Evolutionary conservation across 257 asterid species (phyloP), one percentile per base, ranked within the genome.

Genomic region (Solanum tacnaense): DNA sequence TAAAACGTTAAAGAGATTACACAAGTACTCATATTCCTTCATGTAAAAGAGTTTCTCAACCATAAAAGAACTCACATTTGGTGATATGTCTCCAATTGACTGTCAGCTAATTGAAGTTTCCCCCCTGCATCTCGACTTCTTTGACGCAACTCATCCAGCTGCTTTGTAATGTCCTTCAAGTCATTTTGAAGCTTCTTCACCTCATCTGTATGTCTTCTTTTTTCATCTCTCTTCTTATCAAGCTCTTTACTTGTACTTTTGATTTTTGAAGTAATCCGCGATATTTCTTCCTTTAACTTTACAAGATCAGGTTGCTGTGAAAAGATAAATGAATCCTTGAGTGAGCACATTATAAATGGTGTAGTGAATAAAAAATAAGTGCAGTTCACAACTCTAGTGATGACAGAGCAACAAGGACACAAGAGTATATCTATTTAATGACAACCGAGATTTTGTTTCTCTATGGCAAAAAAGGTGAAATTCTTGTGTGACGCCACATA

Each of bases 251-350:
- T 89, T 1, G 98, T 94, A 90, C 93, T 95, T 92, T 92, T 96
- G 76, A 96, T 92, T 90, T 96, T 95, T 88, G 95, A 92, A 90
- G 89, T 89, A 90, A 97, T 88, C 88, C 99, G 98, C 58, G 94
- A 91, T 44, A 92, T 88, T 93, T 96, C 98, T 93, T 97, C 99
- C 93, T 95, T 96, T 84, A 94, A 90, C 89, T 92, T 97, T 39
- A 96, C 94, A 90, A 96, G 94, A 92, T 95, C 99, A n/a, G 98
- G 94, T 95, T 97, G 99, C 99, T 97, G 95, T 76, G 67, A 36
- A 86, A n/a, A 12, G 52, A 86, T 11, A 74, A 73, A 35, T 52
- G 46, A 46, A 79, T 49, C 32, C 36, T 73, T 72, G 29, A 39
- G 84, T 46, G 21, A 73, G 49, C 85, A 67, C 39, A 82, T 82